Conservation (phyloP, 768 basidiomycete species). For the Sarcodon aspratus region DNA sequence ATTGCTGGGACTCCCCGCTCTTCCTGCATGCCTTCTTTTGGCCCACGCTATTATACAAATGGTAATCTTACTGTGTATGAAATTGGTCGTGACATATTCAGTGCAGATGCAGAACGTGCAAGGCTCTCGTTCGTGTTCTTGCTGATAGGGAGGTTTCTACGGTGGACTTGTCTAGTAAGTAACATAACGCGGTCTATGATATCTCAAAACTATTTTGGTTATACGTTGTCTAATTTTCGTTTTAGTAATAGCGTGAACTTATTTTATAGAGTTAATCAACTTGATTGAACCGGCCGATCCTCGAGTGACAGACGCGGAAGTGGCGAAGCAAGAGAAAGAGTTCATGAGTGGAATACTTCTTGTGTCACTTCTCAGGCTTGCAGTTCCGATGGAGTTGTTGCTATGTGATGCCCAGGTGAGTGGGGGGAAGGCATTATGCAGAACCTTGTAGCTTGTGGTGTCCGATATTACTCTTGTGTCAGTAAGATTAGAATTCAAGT, state of each 20-base stretch:
- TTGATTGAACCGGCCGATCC: constrained; percentile 44
- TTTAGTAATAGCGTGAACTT: constrained; percentile 59
- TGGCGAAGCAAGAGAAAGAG: constrained; percentile 63
- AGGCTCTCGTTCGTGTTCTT: constrained; percentile 58
- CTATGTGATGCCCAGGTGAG: constrained; percentile 66
- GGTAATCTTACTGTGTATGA: constrained; percentile 58
- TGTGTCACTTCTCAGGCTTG: constrained; percentile 51
- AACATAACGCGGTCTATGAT: constrained; percentile 8
- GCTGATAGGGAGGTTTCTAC: constrained; percentile 86
- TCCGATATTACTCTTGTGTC: too few species aligned
- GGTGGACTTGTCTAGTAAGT: constrained; percentile 88
- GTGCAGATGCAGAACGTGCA: constrained; percentile 24
- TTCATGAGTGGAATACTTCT: constrained; percentile 63
- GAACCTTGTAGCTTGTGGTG: constrained; percentile 30
- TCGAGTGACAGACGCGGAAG: constrained; percentile 38
- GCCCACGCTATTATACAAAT: constrained; percentile 76
- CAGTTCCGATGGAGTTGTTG: constrained; percentile 64
- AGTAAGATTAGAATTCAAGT: too few species aligned
- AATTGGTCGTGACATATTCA: constrained; percentile 58
- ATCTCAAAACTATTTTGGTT: not conserved
- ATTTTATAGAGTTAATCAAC: constrained; percentile 75
- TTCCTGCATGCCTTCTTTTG: constrained; percentile 57
- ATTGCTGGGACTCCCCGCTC: constrained; percentile 70
- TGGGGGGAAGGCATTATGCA: constrained; percentile 63
- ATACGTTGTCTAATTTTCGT: constrained; percentile 1